A percentile compares a stretch with the other conserved stretches of the same genome.
These are phyloP conservation scores for Cornus suecica DNA, from an alignment of 148 eudicot species.

Conservation along the genomic window DNA sequence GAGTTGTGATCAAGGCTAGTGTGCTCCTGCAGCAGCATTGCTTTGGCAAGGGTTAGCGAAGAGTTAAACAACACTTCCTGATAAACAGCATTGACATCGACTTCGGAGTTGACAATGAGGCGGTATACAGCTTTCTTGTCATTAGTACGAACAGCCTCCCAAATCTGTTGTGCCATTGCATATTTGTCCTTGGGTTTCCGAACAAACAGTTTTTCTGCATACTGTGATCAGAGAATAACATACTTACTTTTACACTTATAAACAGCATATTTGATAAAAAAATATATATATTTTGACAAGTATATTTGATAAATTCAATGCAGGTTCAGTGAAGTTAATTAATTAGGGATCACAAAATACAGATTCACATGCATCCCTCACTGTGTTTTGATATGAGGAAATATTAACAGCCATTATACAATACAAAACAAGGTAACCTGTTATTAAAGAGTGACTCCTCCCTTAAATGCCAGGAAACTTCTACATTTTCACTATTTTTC, in stretches of 20 bases:
- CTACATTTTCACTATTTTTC: too few relatives aligned
- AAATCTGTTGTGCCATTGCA: slow-evolving; percentile 64
- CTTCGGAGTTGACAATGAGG: slow-evolving; percentile 68
- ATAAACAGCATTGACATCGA: slow-evolving; percentile 67
- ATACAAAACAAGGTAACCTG: too few relatives aligned
- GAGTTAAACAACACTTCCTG: slow-evolving; percentile 47
- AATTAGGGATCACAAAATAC: background rate
- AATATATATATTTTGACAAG: too few relatives aligned
- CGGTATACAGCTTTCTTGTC: slow-evolving; percentile 86
- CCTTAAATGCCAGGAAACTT: too few relatives aligned
- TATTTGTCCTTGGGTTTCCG: slow-evolving; percentile 57
- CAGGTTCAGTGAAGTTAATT: background rate
- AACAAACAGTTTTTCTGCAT: slow-evolving; percentile 81
- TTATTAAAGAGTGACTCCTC: background rate
- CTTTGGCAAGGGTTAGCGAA: slow-evolving; percentile 83
- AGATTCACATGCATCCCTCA: background rate
- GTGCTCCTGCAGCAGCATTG: slow-evolving; percentile 79
- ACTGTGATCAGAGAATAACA: slow-evolving; percentile 42
- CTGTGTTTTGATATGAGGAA: too few relatives aligned
- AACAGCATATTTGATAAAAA: background rate
- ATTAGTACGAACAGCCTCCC: slow-evolving; percentile 89
- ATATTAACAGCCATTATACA: background rate
- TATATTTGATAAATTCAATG: background rate
- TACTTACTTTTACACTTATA: background rate
- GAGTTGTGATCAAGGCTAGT: slow-evolving; percentile 44